Conservation (phyloP, 2,329 filamentous ascomycete species). For the Fusarium sp. region DNA sequence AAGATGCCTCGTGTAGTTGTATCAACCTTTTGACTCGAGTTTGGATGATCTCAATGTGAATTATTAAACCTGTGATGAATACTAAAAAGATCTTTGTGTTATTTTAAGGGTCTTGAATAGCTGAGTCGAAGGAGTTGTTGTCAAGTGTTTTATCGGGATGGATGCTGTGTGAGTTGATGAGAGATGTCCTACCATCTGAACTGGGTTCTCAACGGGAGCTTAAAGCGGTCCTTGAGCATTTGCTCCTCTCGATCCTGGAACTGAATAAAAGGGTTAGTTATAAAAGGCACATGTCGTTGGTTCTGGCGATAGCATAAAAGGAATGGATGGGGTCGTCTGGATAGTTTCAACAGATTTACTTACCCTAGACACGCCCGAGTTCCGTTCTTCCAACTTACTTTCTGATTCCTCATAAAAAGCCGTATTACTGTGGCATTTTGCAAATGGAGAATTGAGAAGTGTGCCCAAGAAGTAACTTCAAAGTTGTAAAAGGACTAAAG, state of each 20-base stretch:
- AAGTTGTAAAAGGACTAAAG: background rate
- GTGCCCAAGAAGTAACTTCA: background rate
- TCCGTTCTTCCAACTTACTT: background rate
- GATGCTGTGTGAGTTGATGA: background rate
- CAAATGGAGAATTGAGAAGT: background rate
- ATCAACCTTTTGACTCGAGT: background rate
- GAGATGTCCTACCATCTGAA: background rate
- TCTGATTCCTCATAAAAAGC: background rate
- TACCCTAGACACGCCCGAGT: background rate
- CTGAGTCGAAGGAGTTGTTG: background rate
- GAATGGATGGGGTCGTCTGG: background rate
- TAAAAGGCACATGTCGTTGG: background rate
- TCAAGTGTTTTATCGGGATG: background rate
- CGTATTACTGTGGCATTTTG: background rate
- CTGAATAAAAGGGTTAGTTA: fast-evolving
- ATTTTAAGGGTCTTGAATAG: background rate
- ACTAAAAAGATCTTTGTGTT: background rate
- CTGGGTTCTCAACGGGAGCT: background rate
- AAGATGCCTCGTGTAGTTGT: background rate
- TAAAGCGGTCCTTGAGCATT: no score
- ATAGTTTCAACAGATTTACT: background rate
- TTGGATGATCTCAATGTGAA: background rate
- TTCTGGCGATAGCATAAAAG: background rate
- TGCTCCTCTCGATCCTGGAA: background rate
- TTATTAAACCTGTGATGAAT: background rate